phyloP scores from a whole-genome alignment of 106 monocot genomes.

The Gastrodia elata region DNA sequence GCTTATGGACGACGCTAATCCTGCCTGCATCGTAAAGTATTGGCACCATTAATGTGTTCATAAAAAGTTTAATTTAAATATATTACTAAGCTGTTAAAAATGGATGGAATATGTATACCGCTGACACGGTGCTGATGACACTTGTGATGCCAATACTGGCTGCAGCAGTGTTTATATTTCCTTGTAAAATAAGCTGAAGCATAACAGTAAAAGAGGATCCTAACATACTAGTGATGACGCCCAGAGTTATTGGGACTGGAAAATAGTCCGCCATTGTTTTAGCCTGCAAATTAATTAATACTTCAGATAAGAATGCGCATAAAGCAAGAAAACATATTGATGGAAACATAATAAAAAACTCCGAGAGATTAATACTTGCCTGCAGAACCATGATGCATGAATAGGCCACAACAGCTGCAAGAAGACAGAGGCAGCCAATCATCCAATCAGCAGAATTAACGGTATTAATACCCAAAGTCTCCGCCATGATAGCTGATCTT shows the following conservation, averaged over 20 bases:
- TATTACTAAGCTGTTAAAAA: no score
- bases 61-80: no score
- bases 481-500: slow-evolving; percentile 1
- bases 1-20: slow-evolving; percentile 9
- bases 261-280: slow-evolving; percentile 38
- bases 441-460: slow-evolving; percentile 31
- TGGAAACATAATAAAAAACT: background rate
- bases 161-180: slow-evolving; percentile 28
- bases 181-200: slow-evolving; percentile 22
- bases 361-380: no score
- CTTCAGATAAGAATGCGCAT: background rate
- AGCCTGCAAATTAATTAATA: slow-evolving; percentile 31
- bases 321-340: background rate
- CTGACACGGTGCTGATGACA: slow-evolving; percentile 13
- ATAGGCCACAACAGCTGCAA: slow-evolving; percentile 19
- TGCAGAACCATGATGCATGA: slow-evolving; percentile 52
- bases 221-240: slow-evolving; percentile 18
- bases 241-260: slow-evolving; percentile 50
- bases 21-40: slow-evolving; percentile 16
- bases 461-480: background rate
- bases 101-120: slow-evolving; percentile 16
- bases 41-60: background rate
- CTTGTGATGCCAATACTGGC: slow-evolving; percentile 7
- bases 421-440: slow-evolving; percentile 48
- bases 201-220: slow-evolving; percentile 31